phyloP scores from a whole-genome alignment of 306 rosid species.

The Castanea crenata region DNA sequence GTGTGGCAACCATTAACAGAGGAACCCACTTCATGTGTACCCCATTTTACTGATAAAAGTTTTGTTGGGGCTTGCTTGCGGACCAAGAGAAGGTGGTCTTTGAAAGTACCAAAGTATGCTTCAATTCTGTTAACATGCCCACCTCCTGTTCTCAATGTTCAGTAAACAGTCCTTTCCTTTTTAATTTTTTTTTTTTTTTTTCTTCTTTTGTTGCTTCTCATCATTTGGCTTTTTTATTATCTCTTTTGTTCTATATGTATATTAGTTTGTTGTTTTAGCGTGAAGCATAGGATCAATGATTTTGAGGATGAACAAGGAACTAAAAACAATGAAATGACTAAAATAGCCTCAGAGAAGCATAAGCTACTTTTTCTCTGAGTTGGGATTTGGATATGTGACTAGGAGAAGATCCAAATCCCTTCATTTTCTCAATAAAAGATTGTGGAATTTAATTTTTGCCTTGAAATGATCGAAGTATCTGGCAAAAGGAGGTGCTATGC shows the following conservation, averaged over 20 bases:
- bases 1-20: background rate
- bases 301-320: constrained; percentile 32
- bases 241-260: constrained; percentile 10
- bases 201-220: background rate
- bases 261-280: constrained; percentile 35
- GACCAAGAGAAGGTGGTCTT: constrained; percentile 32
- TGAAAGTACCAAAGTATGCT: constrained; percentile 37
- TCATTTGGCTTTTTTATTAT: constrained; percentile 3
- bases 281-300: constrained; percentile 46
- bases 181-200: background rate
- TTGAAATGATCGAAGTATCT: constrained; percentile 43
- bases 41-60: constrained; percentile 7
- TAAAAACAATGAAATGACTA: constrained; percentile 18
- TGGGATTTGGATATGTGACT: no score
- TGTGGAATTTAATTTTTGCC: constrained; percentile 28
- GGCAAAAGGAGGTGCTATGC: constrained; percentile 17
- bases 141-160: constrained; percentile 33
- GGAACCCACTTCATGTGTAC: background rate
- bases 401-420: constrained; percentile 17
- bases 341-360: constrained; percentile 6
- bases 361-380: no score
- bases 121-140: constrained; percentile 36
- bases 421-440: constrained; percentile 23
- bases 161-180: constrained; percentile 29
- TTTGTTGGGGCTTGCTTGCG: constrained; percentile 37